These are phyloP conservation scores for Thinopyrum elongatum DNA, from an alignment of 176 grass and related monocot species.

Conservation along the genomic window DNA sequence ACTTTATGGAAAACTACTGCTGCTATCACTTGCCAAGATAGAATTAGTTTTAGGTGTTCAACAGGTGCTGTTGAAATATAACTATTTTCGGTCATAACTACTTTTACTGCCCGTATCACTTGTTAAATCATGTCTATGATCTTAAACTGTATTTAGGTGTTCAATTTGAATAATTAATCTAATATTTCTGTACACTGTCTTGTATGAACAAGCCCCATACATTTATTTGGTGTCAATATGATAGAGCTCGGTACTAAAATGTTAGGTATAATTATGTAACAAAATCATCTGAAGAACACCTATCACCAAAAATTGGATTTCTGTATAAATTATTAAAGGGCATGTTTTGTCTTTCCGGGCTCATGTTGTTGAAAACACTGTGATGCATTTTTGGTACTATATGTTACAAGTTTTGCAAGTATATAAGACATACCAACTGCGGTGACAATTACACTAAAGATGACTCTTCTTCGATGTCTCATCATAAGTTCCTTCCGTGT, in stretches of 20 bases:
- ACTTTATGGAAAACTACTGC: neutral
- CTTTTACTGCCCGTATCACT: neutral
- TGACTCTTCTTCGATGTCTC: slow-evolving; percentile 69
- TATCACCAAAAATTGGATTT: neutral
- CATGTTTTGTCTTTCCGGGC: neutral
- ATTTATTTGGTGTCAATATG: slow-evolving; percentile 1
- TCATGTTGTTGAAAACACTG: neutral
- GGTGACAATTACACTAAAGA: slow-evolving; percentile 73
- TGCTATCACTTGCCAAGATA: neutral
- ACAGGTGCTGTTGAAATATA: neutral
- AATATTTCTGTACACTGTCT: neutral
- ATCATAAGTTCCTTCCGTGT: slow-evolving; percentile 64
- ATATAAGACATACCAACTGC: slow-evolving; percentile 49
- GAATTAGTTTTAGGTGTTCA: neutral
- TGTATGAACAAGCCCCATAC: neutral
- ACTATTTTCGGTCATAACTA: neutral
- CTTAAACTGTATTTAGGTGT: neutral
- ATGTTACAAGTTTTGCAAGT: slow-evolving; percentile 15
- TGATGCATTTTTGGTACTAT: neutral
- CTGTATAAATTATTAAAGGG: neutral
- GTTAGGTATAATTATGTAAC: neutral
- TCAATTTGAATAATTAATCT: neutral
- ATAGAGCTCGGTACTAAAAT: neutral
- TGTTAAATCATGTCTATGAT: neutral
- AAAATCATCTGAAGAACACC: neutral